These are phyloP conservation scores for Geranomyces variabilis DNA, from an alignment of 192 early-diverging fungal species.

Conservation along the genomic window DNA sequence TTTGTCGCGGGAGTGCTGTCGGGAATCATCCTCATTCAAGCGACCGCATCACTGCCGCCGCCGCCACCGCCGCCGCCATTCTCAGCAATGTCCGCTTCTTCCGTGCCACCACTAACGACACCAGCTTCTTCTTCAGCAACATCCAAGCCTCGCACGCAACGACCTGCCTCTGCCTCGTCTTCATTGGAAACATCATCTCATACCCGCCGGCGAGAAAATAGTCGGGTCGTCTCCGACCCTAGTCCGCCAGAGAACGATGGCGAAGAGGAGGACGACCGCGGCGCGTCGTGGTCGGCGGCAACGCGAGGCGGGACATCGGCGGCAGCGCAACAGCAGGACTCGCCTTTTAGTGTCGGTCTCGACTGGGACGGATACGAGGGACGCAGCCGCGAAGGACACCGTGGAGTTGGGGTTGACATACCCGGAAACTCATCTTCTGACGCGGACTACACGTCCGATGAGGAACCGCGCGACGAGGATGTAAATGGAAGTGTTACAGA, in stretches of 20 bases:
- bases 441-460: conserved; percentile 2
- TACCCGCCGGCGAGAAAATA: no score
- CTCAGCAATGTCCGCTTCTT: no score
- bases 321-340: neutral
- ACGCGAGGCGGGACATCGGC: neutral
- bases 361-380: neutral
- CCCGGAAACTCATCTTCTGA: neutral
- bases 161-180: neutral
- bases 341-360: neutral
- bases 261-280: no score
- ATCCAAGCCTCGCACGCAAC: neutral
- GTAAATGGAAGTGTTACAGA: neutral
- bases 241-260: no score
- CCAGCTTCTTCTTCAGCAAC: neutral
- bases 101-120: neutral
- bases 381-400: no score
- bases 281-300: no score
- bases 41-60: neutral
- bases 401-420: neutral
- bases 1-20: conserved; percentile 8
- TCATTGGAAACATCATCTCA: no score
- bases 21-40: conserved; percentile 1
- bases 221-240: no score
- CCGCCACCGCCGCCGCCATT: neutral
- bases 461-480: neutral